Conservation (phyloP, 768 basidiomycete genomes). For the Kwoniella dejecticola region DNA sequence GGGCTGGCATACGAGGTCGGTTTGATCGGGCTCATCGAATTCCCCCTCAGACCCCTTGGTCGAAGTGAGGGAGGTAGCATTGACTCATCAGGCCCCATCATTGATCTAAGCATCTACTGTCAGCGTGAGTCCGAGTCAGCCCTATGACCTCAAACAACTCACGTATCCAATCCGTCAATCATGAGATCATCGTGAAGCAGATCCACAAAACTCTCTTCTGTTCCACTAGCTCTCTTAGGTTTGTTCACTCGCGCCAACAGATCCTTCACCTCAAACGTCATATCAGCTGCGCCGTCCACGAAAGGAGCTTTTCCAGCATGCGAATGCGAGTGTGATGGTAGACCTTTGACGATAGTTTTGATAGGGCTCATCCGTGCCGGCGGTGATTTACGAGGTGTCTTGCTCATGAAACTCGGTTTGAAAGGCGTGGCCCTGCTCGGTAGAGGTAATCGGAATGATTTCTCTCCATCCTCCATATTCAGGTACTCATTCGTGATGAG, state of each 20-base stretch:
- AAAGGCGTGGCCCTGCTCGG: neutral
- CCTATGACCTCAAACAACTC: conserved; percentile 11
- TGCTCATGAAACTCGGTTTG: neutral
- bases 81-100: conserved; percentile 29
- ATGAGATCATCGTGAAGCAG: conserved; percentile 29
- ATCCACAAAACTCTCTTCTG: conserved; percentile 49
- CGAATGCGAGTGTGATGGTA: too few species aligned
- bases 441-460: conserved; percentile 8
- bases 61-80: conserved; percentile 19
- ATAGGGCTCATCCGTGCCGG: conserved; percentile 5
- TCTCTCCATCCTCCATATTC: conserved; percentile 1
- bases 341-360: neutral
- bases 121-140: neutral
- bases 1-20: neutral
- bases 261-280: conserved; percentile 39
- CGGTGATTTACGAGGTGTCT: conserved; percentile 15
- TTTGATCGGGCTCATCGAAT: conserved; percentile 3
- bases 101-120: conserved; percentile 1
- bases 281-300: conserved; percentile 17
- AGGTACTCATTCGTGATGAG: conserved; percentile 10
- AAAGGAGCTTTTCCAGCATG: neutral
- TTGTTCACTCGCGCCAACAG: conserved; percentile 38
- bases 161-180: conserved; percentile 35
- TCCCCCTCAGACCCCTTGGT: conserved; percentile 6
- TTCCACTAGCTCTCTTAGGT: conserved; percentile 35